phyloP scores from a whole-genome alignment of 2,329 filamentous ascomycete genomes.

The Neurospora sp. region DNA sequence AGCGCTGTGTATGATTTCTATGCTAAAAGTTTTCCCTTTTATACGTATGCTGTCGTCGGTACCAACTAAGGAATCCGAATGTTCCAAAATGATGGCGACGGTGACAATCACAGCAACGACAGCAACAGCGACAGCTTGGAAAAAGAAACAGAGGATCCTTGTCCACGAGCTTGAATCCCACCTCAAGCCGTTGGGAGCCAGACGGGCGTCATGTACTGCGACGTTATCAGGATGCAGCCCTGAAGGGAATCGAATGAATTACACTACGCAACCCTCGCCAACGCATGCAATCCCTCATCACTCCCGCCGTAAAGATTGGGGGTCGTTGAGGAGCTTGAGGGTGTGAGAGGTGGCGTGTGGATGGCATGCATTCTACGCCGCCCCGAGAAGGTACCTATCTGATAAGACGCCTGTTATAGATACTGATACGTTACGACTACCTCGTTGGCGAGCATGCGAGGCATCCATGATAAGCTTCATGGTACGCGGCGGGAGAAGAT shows the following conservation, averaged over 20 bases:
- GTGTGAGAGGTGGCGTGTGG: not conserved
- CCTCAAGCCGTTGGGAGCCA: not conserved
- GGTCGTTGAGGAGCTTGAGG: not conserved
- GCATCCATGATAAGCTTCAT: not conserved
- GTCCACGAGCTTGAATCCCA: not conserved
- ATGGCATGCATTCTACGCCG: not conserved
- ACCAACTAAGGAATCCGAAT: not conserved
- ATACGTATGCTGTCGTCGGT: not conserved
- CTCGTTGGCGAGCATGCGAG: not conserved
- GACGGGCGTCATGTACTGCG: not conserved
- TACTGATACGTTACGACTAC: not conserved
- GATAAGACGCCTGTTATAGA: not conserved
- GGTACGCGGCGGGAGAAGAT: not conserved
- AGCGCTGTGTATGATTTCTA: not conserved
- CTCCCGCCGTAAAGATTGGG: not conserved
- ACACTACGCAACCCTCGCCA: not conserved
- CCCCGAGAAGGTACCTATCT: not conserved
- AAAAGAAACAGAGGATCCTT: not conserved
- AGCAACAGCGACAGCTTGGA: not conserved
- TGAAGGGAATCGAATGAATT: not conserved
- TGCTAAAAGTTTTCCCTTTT: not conserved
- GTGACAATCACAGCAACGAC: conserved; percentile 14
- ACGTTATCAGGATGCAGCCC: not conserved
- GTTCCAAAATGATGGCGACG: conserved; percentile 12
- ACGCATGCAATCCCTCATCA: not conserved